phyloP scores from a whole-genome alignment of 352 stramenopile species.

The Phytopythium oedochilum region DNA sequence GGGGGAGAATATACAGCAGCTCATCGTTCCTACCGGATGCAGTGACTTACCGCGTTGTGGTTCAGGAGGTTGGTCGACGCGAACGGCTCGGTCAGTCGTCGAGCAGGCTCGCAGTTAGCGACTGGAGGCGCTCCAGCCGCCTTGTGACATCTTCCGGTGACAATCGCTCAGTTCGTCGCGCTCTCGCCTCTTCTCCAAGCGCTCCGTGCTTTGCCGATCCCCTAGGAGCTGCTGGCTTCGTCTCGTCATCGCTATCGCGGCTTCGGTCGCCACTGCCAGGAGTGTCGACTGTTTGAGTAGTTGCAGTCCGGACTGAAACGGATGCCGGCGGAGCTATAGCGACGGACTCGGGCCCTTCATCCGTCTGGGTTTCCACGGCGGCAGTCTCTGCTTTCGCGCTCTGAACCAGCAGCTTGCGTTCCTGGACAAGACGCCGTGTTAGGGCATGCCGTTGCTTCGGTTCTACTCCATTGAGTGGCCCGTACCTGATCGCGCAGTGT shows the following conservation, averaged over 20 bases:
- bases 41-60: not conserved
- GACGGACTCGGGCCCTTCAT: not conserved
- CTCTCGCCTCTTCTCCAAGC: not conserved
- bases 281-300: constrained; percentile 2
- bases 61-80: not conserved
- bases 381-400: constrained; percentile 6
- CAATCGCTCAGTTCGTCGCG: constrained; percentile 5
- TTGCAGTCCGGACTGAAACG: constrained; percentile 10
- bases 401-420: constrained; percentile 23
- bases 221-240: too few species aligned
- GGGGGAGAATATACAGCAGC: too few species aligned
- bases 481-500: constrained; percentile 44
- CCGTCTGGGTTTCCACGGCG: constrained; percentile 17
- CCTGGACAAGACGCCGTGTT: constrained; percentile 7
- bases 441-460: not conserved
- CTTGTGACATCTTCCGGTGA: constrained; percentile 24
- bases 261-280: too few species aligned
- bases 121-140: constrained; percentile 48
- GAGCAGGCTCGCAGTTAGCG: constrained; percentile 50
- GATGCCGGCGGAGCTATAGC: not conserved
- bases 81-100: constrained; percentile 20
- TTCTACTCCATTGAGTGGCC: not conserved
- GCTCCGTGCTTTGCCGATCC: too few species aligned
- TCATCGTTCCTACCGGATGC: too few species aligned
- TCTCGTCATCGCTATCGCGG: not conserved